Evolutionary conservation across 2,329 filamentous ascomycete genomes (phyloP).

Genomic region (Epichloe baconii): DNA sequence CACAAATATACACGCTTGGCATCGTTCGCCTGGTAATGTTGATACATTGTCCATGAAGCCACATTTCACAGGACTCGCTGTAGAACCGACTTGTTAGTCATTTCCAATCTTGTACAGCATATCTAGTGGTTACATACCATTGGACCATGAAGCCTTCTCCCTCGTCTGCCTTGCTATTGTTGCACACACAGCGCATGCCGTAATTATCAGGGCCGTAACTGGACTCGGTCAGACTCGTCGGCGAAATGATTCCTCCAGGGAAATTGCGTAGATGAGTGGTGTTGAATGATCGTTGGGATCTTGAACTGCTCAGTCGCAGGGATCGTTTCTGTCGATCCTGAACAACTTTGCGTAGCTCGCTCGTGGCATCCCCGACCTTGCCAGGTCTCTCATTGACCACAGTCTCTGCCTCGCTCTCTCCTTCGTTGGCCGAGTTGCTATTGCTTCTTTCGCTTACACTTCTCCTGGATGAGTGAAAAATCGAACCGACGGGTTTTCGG

Average conservation of each 20-base stretch:
- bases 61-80: conserved; percentile 53
- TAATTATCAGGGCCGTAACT: conserved; percentile 29
- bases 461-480: conserved; percentile 32
- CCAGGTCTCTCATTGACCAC: conserved; percentile 33
- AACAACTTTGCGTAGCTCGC: conserved; percentile 45
- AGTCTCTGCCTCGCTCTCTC: conserved; percentile 47
- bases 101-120: background rate
- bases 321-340: conserved; percentile 35
- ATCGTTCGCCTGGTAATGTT: conserved; percentile 44
- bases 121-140: conserved; percentile 33
- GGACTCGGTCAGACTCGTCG: conserved; percentile 36
- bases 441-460: conserved; percentile 38
- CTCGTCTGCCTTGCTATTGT: conserved; percentile 28
- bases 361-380: conserved; percentile 42
- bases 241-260: conserved; percentile 32
- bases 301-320: conserved; percentile 18
- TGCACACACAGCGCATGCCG: conserved; percentile 45
- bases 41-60: conserved; percentile 50
- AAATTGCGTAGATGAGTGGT: conserved; percentile 22
- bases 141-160: conserved; percentile 46
- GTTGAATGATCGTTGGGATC: conserved; percentile 20
- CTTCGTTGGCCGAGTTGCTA: conserved; percentile 26
- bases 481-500: conserved; percentile 33
- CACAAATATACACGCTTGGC: conserved; percentile 49
- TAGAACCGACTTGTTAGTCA: background rate